Conservation (phyloP, 2,329 filamentous ascomycete species). For the Fusarium udum region DNA sequence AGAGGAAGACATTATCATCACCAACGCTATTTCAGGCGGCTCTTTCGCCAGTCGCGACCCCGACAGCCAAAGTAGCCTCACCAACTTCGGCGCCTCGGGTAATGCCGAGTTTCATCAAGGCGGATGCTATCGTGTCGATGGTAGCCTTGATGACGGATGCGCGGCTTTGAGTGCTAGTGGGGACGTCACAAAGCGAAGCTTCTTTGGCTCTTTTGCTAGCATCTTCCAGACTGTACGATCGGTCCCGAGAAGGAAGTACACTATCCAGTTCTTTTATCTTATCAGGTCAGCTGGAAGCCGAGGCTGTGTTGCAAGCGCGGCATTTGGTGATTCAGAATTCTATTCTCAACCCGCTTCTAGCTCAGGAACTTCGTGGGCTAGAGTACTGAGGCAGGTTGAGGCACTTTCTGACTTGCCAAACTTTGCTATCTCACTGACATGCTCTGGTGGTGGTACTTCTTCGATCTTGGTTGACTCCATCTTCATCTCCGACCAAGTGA, state of each 20-base stretch:
- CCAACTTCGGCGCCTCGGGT: neutral
- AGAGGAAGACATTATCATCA: neutral
- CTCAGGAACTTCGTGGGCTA: neutral
- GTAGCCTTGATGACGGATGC: constrained; percentile 11
- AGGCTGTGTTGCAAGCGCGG: neutral
- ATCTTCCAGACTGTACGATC: constrained; percentile 2
- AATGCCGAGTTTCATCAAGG: neutral
- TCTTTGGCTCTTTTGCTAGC: neutral
- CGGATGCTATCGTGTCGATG: constrained; percentile 4
- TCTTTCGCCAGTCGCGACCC: constrained; percentile 3
- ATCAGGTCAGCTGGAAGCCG: neutral
- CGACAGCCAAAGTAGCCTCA: neutral
- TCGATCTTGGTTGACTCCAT: constrained; percentile 14
- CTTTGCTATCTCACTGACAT: constrained; percentile 12
- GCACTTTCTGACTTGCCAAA: neutral
- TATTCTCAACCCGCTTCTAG: neutral
- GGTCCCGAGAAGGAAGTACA: neutral
- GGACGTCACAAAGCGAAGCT: neutral
- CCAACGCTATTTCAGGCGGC: neutral
- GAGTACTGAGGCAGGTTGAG: neutral
- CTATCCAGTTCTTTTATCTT: constrained; percentile 14
- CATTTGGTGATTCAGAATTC: neutral
- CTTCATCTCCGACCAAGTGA: constrained; percentile 22
- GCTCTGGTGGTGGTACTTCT: neutral
- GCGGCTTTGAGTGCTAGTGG: constrained; percentile 1